Evolutionary conservation across 176 grass and related monocot species (phyloP), one percentile per base, ranked within the genome.

Genomic region (Metroxylon sagu): DNA sequence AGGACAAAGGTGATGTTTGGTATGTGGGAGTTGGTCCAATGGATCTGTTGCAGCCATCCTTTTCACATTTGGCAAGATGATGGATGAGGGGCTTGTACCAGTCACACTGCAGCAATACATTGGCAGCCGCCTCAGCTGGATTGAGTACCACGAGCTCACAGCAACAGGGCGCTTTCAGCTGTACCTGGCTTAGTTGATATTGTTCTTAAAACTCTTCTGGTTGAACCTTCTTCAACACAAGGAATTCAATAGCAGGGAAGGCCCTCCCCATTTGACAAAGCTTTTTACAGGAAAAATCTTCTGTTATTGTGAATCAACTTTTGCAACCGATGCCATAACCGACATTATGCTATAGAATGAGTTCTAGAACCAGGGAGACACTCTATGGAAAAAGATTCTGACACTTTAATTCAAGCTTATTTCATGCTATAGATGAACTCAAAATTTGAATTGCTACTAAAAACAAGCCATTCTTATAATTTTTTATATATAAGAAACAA

Each of bases 1-100:
- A 69, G n/a, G 92, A 92, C 69, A 91, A 67, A 59, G 18, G 87
- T 97, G 52, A 91, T 97, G 87, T 97, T 97, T 26, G 87, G 92
- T 3, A 69, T 78, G 64, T 97, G 92, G 88, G 81, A 92, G 56
- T 97, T 97, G 31, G 92, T 91, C 92, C 92, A 5, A 85, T 80
- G 52, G 88, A 85, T 59, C 79, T 98, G 17, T 39, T 60, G 12
- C 64, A 82, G 67, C 66, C 64, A 80, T 72, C 93, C 82, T 0
- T 84, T 92, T 51, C 82, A 92, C 64, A 28, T 92, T 4, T 97
- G 89, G 85, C 93, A 97, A 69, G 84, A 84, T 18, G 87, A 88
- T 4, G 84, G 92, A 62, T 1, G 87, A 92, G 66, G 82, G 87
- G 7, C 81, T 92, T 29, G 93, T 98, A 67, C 88, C 88, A 18